Percentiles rank a stretch among this genome's conserved stretches.
Conservation (phyloP, 371 early-diverging fungal species). For the Mucor circinelloides region DNA sequence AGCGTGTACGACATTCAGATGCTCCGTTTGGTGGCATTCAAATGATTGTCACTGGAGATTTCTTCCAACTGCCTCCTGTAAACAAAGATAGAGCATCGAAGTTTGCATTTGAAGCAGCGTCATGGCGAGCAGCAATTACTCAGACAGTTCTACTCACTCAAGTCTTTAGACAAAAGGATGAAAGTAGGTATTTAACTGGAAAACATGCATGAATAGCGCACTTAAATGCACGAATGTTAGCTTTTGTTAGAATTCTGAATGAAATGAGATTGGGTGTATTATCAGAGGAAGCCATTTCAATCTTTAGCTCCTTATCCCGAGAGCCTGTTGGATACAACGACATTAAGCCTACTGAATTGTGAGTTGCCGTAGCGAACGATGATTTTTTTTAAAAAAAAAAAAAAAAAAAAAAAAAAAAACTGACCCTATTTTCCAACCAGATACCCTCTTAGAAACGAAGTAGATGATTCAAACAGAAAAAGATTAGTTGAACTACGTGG, state of each 20-base stretch:
- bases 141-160: slow-evolving; percentile 58
- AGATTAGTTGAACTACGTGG: slow-evolving; percentile 62
- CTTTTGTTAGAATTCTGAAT: slow-evolving; percentile 69
- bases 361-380: slow-evolving; percentile 23
- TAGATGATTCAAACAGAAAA: slow-evolving; percentile 70
- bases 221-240: too few species aligned
- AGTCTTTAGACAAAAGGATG: slow-evolving; percentile 67
- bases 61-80: slow-evolving; percentile 95
- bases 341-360: slow-evolving; percentile 82
- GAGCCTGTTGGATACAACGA: slow-evolving; percentile 56
- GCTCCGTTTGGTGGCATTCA: slow-evolving; percentile 93
- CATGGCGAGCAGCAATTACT: slow-evolving; percentile 64
- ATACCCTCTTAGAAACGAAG: slow-evolving; percentile 71
- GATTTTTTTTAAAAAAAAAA: too few species aligned
- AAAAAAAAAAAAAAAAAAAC: too few species aligned
- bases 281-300: slow-evolving; percentile 49
- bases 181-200: slow-evolving; percentile 25
- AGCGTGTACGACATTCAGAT: slow-evolving; percentile 37
- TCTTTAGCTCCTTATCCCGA: slow-evolving; percentile 62
- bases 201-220: too few species aligned
- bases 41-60: slow-evolving; percentile 89
- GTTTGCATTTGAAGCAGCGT: slow-evolving; percentile 77
- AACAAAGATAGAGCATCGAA: slow-evolving; percentile 33
- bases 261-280: slow-evolving; percentile 71
- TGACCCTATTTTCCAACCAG: slow-evolving; percentile 9